A percentile compares a stretch with the other conserved stretches of the same genome.
Evolutionary conservation across 139 green algal genomes (phyloP).

Genomic region (Nannochloris sp.): DNA sequence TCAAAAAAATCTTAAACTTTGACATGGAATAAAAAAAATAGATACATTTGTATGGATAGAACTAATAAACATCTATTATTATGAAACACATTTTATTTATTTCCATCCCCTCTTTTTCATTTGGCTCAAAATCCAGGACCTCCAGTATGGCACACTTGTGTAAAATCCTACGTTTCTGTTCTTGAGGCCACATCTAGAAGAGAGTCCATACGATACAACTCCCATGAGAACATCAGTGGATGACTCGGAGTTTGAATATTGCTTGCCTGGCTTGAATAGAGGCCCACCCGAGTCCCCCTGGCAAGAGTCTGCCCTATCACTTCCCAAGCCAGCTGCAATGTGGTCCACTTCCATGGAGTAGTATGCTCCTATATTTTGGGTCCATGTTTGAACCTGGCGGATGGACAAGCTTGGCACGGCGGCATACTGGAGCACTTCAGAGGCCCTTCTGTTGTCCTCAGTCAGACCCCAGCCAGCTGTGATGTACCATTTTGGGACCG

Average conservation of each 20-base stretch:
- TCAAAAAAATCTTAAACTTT: no score
- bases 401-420: not conserved
- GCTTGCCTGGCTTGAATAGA: not conserved
- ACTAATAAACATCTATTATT: not conserved
- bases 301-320: not conserved
- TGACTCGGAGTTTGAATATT: not conserved
- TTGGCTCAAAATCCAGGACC: not conserved
- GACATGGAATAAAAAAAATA: no score
- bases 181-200: not conserved
- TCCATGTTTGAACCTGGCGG: not conserved
- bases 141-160: not conserved
- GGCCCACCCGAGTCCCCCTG: not conserved
- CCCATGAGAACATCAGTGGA: not conserved
- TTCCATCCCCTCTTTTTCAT: not conserved
- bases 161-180: slow-evolving; percentile 1
- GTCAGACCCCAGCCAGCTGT: not conserved
- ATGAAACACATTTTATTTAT: not conserved
- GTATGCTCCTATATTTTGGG: not conserved
- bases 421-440: not conserved
- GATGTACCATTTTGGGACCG: not conserved
- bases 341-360: not conserved
- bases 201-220: not conserved
- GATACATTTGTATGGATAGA: no score
- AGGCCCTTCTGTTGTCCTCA: not conserved
- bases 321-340: not conserved